These are phyloP conservation scores for Cyclotella choctawhatcheeana DNA, from an alignment of 108 stramenopile species.

Conservation along the genomic window DNA sequence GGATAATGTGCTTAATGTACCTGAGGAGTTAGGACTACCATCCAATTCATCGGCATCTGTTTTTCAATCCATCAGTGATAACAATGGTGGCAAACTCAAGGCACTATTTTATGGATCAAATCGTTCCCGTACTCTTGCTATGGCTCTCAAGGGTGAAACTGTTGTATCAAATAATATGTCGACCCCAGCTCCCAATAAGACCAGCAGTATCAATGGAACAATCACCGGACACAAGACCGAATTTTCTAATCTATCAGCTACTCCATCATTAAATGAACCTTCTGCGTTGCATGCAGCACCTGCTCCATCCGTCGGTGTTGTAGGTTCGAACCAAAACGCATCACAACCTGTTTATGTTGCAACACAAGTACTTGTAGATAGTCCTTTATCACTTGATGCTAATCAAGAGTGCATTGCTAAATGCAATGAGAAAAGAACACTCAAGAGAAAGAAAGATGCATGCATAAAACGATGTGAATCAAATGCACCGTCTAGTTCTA, in stretches of 20 bases:
- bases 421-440: constrained; percentile 6
- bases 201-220: background rate
- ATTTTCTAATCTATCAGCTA: too few species aligned
- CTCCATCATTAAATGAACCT: background rate
- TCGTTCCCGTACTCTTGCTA: too few species aligned
- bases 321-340: background rate
- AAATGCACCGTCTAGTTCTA: background rate
- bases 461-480: background rate
- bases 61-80: too few species aligned
- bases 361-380: background rate
- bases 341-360: background rate
- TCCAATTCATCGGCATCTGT: too few species aligned
- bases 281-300: background rate
- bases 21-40: too few species aligned
- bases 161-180: too few species aligned
- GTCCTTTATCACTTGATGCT: too few species aligned
- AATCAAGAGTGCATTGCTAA: background rate
- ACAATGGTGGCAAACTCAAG: too few species aligned
- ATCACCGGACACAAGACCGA: background rate
- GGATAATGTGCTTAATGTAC: too few species aligned
- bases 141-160: too few species aligned
- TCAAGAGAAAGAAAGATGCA: constrained; percentile 2
- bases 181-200: background rate
- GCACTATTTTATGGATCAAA: too few species aligned
- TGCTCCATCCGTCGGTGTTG: background rate